These are phyloP conservation scores for Fusarium dimerum DNA, from an alignment of 2,329 filamentous ascomycete species.

Conservation along the genomic window DNA sequence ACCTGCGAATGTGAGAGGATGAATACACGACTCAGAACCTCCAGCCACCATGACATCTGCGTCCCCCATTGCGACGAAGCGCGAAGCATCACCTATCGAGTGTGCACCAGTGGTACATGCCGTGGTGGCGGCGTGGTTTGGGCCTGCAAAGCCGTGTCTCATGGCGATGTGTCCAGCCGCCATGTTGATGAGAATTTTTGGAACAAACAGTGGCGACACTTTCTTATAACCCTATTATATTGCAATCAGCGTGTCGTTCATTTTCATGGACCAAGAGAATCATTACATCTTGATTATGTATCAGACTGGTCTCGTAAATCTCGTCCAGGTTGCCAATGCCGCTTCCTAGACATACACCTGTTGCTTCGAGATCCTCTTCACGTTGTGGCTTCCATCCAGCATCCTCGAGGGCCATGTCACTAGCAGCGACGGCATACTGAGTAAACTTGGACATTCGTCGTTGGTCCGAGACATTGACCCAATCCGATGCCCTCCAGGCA, in stretches of 20 bases:
- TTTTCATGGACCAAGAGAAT: neutral
- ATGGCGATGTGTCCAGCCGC: constrained; percentile 95
- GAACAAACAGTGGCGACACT: constrained; percentile 91
- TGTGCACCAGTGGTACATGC: constrained; percentile 96
- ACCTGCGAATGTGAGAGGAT: constrained; percentile 88
- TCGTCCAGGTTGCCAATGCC: constrained; percentile 95
- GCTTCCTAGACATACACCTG: constrained; percentile 90
- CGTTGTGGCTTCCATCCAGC: constrained; percentile 70
- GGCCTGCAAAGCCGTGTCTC: constrained; percentile 84
- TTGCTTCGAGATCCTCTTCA: constrained; percentile 68
- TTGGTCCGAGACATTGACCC: constrained; percentile 54
- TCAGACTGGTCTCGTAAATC: constrained; percentile 79
- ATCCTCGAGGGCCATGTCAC: constrained; percentile 83
- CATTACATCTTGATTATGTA: constrained; percentile 71
- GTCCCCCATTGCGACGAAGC: constrained; percentile 88
- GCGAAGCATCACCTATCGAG: constrained; percentile 89
- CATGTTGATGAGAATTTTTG: constrained; percentile 89
- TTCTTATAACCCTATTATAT: constrained; percentile 77
- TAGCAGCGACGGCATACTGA: constrained; percentile 86
- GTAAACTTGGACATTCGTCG: constrained; percentile 88
- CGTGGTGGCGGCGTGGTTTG: constrained; percentile 90
- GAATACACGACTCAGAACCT: constrained; percentile 91
- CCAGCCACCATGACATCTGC: constrained; percentile 97
- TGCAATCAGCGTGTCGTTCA: constrained; percentile 8
- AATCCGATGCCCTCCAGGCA: constrained; percentile 56